Evolutionary conservation across 2,329 filamentous ascomycete genomes (phyloP), one percentile per base, ranked within the genome.

Genomic region (Lachnellula arida): DNA sequence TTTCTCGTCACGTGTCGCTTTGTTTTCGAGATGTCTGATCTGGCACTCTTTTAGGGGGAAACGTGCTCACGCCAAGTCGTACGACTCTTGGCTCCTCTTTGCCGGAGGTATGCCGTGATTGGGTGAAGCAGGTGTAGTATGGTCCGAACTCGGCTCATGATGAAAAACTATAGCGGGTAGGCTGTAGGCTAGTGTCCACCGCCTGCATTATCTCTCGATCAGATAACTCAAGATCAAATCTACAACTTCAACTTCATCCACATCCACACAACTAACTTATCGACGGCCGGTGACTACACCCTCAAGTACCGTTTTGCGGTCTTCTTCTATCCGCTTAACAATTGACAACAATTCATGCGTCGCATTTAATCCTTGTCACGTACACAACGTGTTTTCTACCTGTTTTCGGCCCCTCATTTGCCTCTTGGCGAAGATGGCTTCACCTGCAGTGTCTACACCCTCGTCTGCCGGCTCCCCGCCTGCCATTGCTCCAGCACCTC

Each of bases 401-500:
- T 6, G 4, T 9, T 35, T 35, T 28, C 35, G 19, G 22, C 48
- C 19, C 22, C 37, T 15, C 44, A 52, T 52, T 51, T 43, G 54
- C 46, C 54, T 15, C 17, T 39, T 52, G 53, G 50, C 54, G 50
- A 40, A 19, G 44, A 74, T 75, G 72, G 68, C 71, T 49, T 73
- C 73, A 60, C 68, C 71, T 37, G 65, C 71, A 53, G 69, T 70
- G 57, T 67, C 71, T 55, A 73, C 71, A 11, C 67, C 71, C n/a
- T 72, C 72, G 12, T 67, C 72, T 49, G 68, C 73, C 46, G 68
- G 70, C 54, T 70, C 71, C 40, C 71, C 73, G 50, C 60, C 71
- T 39, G 58, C 62, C 28, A 62, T 69, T 46, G 64, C 67, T 42
- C 66, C 68, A 52, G 64, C 67, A 49, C 68, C 65, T 57, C 68